Percentiles rank a stretch among this genome's conserved stretches.
Evolutionary conservation across 2,329 filamentous ascomycete species (phyloP).

Genomic region (Tolypocladium paradoxum): DNA sequence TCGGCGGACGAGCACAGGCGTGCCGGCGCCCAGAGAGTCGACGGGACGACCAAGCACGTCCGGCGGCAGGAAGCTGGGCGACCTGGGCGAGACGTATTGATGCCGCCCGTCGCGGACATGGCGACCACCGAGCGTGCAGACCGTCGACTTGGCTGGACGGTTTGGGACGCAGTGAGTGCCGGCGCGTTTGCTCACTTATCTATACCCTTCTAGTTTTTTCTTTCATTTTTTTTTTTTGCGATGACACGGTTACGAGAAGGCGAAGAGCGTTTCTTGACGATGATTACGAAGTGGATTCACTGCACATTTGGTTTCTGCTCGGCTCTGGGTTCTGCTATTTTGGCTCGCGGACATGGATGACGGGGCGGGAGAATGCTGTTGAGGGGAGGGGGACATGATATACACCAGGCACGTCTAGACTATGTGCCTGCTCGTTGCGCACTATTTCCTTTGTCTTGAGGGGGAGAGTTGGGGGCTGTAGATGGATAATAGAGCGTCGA

Average conservation of each 20-base stretch:
- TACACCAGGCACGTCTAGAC: neutral
- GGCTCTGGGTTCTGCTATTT: neutral
- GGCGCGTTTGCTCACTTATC: slow-evolving; percentile 3
- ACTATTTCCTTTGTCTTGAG: neutral
- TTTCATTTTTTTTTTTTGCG: slow-evolving; percentile 2
- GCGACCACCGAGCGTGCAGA: neutral
- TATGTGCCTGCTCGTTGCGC: neutral
- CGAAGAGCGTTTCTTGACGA: neutral
- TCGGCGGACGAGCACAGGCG: slow-evolving; percentile 30
- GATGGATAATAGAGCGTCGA: neutral
- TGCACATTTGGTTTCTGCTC: neutral
- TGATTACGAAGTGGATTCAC: neutral
- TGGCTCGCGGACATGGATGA: neutral
- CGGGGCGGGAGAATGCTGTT: neutral
- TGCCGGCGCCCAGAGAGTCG: slow-evolving; percentile 13
- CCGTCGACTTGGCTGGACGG: neutral
- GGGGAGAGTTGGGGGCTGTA: neutral
- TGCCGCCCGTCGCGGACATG: neutral
- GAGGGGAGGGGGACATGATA: neutral
- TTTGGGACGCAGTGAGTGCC: neutral
- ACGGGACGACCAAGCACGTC: slow-evolving; percentile 20
- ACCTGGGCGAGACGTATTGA: slow-evolving; percentile 46
- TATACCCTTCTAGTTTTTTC: slow-evolving; percentile 2
- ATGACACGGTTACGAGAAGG: neutral
- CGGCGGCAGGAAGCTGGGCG: slow-evolving; percentile 30